These are phyloP conservation scores for Colletotrichum costaricense DNA, from an alignment of 2,329 filamentous ascomycete species.

Conservation along the genomic window DNA sequence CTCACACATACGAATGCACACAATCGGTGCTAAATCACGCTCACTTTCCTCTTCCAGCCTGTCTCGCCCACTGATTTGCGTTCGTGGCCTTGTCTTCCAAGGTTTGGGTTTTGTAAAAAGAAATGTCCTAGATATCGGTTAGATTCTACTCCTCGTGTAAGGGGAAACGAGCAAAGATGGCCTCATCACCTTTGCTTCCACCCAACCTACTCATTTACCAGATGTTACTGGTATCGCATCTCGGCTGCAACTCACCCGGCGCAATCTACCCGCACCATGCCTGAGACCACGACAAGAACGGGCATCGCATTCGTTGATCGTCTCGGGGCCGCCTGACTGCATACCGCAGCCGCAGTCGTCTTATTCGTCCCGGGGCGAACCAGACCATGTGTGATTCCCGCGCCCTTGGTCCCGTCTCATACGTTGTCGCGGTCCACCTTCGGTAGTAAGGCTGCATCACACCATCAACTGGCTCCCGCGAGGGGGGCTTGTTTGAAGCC, in stretches of 20 bases:
- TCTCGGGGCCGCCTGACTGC: constrained; percentile 32
- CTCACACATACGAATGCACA: constrained; percentile 5
- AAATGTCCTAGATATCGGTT: constrained; percentile 20
- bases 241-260: not conserved
- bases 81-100: not conserved
- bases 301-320: constrained; percentile 20
- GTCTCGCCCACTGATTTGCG: constrained; percentile 14
- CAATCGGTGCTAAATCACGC: not conserved
- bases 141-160: constrained; percentile 13
- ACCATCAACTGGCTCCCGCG: constrained; percentile 29
- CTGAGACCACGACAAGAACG: constrained; percentile 25
- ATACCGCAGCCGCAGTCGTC: constrained; percentile 28
- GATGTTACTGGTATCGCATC: not conserved
- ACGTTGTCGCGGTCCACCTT: constrained; percentile 15
- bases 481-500: constrained; percentile 14
- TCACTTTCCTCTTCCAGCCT: constrained; percentile 19
- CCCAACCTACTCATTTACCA: not conserved
- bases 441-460: constrained; percentile 34
- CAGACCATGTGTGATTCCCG: constrained; percentile 7
- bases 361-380: constrained; percentile 24
- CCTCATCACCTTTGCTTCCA: not conserved
- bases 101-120: not conserved
- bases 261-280: constrained; percentile 30
- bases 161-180: constrained; percentile 5
- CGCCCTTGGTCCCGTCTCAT: constrained; percentile 8